Evolutionary conservation across 805 yeast species (phyloP).

Genomic region (Kluyveromyces wickerhamii): DNA sequence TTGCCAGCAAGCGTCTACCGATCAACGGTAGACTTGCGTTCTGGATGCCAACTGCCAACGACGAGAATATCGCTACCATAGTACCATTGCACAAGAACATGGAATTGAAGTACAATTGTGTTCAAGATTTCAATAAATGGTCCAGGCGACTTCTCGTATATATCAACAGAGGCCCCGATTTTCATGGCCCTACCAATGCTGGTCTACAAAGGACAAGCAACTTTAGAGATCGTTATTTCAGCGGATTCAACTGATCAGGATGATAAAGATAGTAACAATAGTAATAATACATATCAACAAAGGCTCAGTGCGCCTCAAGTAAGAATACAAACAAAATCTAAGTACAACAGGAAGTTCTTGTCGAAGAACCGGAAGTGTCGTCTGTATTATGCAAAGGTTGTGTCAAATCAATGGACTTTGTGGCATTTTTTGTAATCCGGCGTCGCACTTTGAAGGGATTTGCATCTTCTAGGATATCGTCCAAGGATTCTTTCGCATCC

Average conservation of each 20-base stretch:
- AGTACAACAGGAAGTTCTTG: constrained; percentile 1
- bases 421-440: background rate
- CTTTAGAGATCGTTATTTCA: constrained; percentile 72
- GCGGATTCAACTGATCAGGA: constrained; percentile 42
- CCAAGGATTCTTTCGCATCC: constrained; percentile 4
- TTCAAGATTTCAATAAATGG: constrained; percentile 91
- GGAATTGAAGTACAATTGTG: constrained; percentile 63
- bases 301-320: background rate
- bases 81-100: constrained; percentile 75
- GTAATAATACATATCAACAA: background rate
- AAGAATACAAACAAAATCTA: background rate
- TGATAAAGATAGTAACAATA: background rate
- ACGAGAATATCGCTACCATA: constrained; percentile 57
- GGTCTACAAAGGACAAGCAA: constrained; percentile 44
- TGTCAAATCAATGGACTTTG: background rate
- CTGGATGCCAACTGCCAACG: constrained; percentile 98
- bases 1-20: constrained; percentile 64
- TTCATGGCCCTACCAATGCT: constrained; percentile 41
- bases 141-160: constrained; percentile 80
- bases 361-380: background rate
- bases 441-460: constrained; percentile 7
- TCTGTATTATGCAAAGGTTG: background rate
- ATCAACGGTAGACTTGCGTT: constrained; percentile 76
- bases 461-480: background rate
- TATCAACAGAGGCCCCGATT: constrained; percentile 51